Conservation (phyloP, 2,329 filamentous ascomycete species). For the Aspergillus sp. region DNA sequence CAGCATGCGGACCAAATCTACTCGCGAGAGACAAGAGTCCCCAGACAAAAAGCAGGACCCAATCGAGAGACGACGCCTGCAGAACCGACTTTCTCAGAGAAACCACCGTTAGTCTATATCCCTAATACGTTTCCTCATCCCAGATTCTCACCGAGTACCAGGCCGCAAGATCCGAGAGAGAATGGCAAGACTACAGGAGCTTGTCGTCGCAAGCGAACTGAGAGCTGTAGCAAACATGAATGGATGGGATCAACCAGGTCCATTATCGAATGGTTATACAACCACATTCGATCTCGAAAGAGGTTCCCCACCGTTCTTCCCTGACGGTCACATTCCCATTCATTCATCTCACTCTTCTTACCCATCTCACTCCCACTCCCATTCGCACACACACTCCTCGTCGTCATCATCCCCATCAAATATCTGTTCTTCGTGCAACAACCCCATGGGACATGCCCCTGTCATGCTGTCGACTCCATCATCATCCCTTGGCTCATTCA, state of each 20-base stretch:
- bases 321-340: neutral
- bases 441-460: neutral
- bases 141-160: conserved; percentile 1
- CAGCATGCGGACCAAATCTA: too few relatives aligned
- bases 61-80: conserved; percentile 24
- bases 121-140: neutral
- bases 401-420: neutral
- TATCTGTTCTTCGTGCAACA: conserved; percentile 1
- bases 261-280: conserved; percentile 2
- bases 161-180: conserved; percentile 30
- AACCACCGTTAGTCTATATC: conserved; percentile 23
- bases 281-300: conserved; percentile 5
- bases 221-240: conserved; percentile 23
- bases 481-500: neutral
- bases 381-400: too few relatives aligned
- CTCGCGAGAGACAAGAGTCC: conserved; percentile 1
- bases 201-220: conserved; percentile 29
- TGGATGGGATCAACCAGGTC: conserved; percentile 20
- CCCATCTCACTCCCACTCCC: too few relatives aligned
- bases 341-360: neutral
- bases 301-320: neutral
- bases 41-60: conserved; percentile 21
- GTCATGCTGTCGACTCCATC: neutral
- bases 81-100: conserved; percentile 28
- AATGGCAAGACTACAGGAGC: conserved; percentile 30